These are phyloP conservation scores for Triglochin maritima DNA, from an alignment of 106 monocot species.

Conservation along the genomic window DNA sequence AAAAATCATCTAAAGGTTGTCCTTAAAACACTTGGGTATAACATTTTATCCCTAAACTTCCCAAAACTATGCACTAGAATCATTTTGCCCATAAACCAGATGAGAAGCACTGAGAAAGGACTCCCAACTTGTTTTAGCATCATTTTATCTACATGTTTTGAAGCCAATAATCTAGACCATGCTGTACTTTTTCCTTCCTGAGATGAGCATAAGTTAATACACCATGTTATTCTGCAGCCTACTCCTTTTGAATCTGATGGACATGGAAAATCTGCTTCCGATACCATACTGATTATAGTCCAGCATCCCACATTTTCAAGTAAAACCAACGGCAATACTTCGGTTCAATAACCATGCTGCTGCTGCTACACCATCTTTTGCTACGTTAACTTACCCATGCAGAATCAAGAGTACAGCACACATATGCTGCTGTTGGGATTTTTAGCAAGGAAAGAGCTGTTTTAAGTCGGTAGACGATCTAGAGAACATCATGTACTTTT, in stretches of 20 bases:
- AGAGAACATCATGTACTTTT: too few relatives aligned
- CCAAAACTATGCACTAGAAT: neutral
- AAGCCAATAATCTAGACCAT: neutral
- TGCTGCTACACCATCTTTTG: too few relatives aligned
- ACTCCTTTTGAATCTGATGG: constrained; percentile 30
- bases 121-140: neutral
- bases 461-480: too few relatives aligned
- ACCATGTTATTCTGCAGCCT: constrained; percentile 33
- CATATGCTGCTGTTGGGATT: too few relatives aligned
- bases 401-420: too few relatives aligned
- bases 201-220: neutral
- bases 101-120: neutral
- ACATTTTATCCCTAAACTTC: neutral
- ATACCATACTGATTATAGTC: constrained; percentile 56
- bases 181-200: neutral
- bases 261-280: constrained; percentile 4
- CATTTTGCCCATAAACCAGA: neutral
- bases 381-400: too few relatives aligned
- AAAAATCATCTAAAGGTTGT: too few relatives aligned
- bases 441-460: too few relatives aligned
- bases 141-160: neutral
- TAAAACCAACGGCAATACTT: too few relatives aligned
- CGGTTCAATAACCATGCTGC: too few relatives aligned
- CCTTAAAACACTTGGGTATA: too few relatives aligned
- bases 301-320: constrained; percentile 38